Evolutionary conservation across 2,329 filamentous ascomycete genomes (phyloP).

Genomic region (Colletotrichum sublineola): DNA sequence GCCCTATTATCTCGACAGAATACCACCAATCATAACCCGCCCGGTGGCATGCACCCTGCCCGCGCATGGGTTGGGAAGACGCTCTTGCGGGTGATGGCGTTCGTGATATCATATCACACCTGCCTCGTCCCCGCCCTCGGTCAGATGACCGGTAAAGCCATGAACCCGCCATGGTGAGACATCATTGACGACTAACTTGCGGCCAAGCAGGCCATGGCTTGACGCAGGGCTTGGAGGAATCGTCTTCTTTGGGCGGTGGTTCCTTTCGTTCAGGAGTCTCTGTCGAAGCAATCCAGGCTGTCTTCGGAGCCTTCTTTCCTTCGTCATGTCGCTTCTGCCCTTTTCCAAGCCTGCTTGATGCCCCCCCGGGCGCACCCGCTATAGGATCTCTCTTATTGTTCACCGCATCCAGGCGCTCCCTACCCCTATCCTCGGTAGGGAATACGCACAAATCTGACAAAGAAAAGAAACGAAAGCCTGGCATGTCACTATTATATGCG

Average conservation of each 20-base stretch:
- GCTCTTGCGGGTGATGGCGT: conserved; percentile 19
- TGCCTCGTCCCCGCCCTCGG: conserved; percentile 34
- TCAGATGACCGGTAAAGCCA: conserved; percentile 26
- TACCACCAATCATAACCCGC: conserved; percentile 36
- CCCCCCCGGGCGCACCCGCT: conserved; percentile 15
- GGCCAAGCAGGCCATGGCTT: background rate
- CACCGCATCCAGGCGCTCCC: background rate
- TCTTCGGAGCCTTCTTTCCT: background rate
- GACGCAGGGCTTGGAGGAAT: conserved; percentile 3
- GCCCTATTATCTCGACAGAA: conserved; percentile 11
- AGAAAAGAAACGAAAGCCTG: conserved; percentile 28
- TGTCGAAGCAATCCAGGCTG: background rate
- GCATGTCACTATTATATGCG: conserved; percentile 20
- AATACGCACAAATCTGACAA: background rate
- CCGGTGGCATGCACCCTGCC: conserved; percentile 37
- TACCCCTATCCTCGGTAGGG: conserved; percentile 15
- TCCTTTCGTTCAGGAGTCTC: conserved; percentile 17
- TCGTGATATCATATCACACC: conserved; percentile 41
- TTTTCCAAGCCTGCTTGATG: conserved; percentile 5
- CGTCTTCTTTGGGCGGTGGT: background rate
- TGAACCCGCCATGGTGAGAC: conserved; percentile 21
- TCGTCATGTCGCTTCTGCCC: background rate
- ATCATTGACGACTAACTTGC: conserved; percentile 9
- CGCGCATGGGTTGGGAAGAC: conserved; percentile 15
- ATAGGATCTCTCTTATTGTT: background rate